Percentiles rank a stretch among this genome's conserved stretches.
Evolutionary conservation across 768 basidiomycete genomes (phyloP).

Genomic region (Chalciporus pseudorubinellus): DNA sequence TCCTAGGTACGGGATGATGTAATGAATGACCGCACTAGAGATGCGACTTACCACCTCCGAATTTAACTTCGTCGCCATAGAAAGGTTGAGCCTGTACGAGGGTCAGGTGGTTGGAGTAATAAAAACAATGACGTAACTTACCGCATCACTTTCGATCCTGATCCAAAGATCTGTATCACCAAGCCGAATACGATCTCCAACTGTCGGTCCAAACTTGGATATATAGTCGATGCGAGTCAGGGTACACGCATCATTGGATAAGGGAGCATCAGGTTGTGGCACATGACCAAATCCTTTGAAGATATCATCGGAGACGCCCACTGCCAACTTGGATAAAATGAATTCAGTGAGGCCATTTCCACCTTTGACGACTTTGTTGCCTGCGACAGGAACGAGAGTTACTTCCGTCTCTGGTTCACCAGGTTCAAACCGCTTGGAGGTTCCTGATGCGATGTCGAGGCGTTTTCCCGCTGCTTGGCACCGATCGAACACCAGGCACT

Average conservation of each 20-base stretch:
- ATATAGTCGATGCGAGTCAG: constrained; percentile 74
- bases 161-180: constrained; percentile 92
- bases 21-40: not conserved
- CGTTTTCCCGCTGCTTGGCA: constrained; percentile 75
- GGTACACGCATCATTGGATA: constrained; percentile 47
- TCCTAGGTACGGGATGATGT: constrained; percentile 42
- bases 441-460: constrained; percentile 92
- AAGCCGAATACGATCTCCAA: constrained; percentile 82
- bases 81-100: constrained; percentile 68
- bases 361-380: constrained; percentile 67
- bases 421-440: constrained; percentile 95
- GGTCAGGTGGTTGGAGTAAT: not conserved
- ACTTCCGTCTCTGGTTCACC: constrained; percentile 80
- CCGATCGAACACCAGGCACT: constrained; percentile 79
- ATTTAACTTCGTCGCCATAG: constrained; percentile 97
- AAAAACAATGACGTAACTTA: constrained; percentile 25
- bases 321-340: constrained; percentile 50
- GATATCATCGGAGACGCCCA: constrained; percentile 24
- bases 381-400: constrained; percentile 75
- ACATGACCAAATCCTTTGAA: constrained; percentile 64
- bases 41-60: constrained; percentile 74
- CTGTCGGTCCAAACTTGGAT: constrained; percentile 94
- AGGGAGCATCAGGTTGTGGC: constrained; percentile 62
- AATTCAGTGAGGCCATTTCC: constrained; percentile 59
- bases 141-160: constrained; percentile 84